Evolutionary conservation across 441 rosid genomes (phyloP), one percentile per base, ranked within the genome.

Genomic region (Adansonia grandidieri): DNA sequence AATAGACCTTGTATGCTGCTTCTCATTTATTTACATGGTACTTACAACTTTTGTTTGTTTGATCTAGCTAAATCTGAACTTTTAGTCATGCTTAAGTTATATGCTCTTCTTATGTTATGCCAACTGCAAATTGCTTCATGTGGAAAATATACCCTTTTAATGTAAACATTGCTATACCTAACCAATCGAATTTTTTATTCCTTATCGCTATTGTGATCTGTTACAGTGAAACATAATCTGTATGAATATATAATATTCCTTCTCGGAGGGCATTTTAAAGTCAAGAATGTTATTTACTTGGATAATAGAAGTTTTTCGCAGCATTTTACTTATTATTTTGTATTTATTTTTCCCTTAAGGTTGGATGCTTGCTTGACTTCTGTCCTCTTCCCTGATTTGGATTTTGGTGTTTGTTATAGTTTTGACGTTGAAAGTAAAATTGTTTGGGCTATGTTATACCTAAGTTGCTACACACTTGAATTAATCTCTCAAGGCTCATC

Each of bases 401-500:
- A 57, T 57, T 53, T 15, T 61, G 71, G 69, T 60, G 11, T 68
- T 9, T 50, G 69, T 58, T 6, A 17, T 68, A 56, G 37, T 57
- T 72, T 32, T 58, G 40, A 44, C 0, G 2, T 54, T 32, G 62
- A 37, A 9, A 53, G 8, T 54, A 53, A 37, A 54, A 32, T 50
- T 70, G 20, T 70, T 51, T 71, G 11, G 51, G 51, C 45, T 24
- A 70, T 70, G 45, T 70, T 71, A n/a, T 32, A n/a, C 48, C 15
- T 53, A 32, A 71, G 57, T 71, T 53, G 2, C 24, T 37, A 17
- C 47, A 40, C 44, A 15, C 62, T 4, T 15, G 44, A 28, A 71
- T 22, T 61, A 4, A 48, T 62, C 74, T 70, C 44, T 76, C 47
- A 8, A 32, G 60, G 76, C 78, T 75, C 65, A 56, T 74, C 44